These are phyloP conservation scores for Acephala macrosclerotiorum DNA, from an alignment of 2,329 filamentous ascomycete genomes.

Conservation along the genomic window DNA sequence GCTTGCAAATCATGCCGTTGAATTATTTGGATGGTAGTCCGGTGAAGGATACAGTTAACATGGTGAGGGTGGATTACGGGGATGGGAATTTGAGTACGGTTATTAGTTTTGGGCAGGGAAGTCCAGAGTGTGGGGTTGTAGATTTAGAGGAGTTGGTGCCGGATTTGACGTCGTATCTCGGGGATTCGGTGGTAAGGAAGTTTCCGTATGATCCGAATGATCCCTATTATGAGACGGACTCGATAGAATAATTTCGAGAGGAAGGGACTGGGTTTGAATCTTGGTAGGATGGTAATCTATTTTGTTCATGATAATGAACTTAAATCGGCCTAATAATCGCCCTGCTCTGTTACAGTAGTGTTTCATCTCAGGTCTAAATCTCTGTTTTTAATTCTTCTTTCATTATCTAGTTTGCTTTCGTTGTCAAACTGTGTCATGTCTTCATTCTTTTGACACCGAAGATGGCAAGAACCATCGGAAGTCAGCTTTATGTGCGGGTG, in stretches of 20 bases:
- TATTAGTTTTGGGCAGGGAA: slow-evolving; percentile 45
- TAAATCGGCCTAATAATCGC: no score
- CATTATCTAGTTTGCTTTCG: no score
- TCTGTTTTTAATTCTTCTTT: no score
- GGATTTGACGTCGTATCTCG: slow-evolving; percentile 43
- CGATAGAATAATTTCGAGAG: no score
- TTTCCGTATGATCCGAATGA: slow-evolving; percentile 48
- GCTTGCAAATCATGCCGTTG: slow-evolving; percentile 13
- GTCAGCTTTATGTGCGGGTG: no score
- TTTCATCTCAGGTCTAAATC: no score
- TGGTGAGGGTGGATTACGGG: slow-evolving; percentile 49
- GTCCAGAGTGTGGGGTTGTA: slow-evolving; percentile 39
- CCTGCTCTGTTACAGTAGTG: no score
- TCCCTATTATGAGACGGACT: slow-evolving; percentile 46
- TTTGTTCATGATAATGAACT: background rate
- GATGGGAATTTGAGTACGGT: slow-evolving; percentile 42
- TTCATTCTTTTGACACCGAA: no score
- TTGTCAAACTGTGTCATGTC: no score
- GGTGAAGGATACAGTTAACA: slow-evolving; percentile 48
- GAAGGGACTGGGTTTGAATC: background rate
- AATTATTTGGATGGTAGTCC: slow-evolving; percentile 19
- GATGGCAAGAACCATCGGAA: no score
- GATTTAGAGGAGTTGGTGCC: slow-evolving; percentile 38
- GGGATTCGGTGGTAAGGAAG: slow-evolving; percentile 48
- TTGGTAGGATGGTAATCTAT: background rate